Conservation (phyloP, 2,329 filamentous ascomycete genomes). For the Lasiodiplodia citricola region DNA sequence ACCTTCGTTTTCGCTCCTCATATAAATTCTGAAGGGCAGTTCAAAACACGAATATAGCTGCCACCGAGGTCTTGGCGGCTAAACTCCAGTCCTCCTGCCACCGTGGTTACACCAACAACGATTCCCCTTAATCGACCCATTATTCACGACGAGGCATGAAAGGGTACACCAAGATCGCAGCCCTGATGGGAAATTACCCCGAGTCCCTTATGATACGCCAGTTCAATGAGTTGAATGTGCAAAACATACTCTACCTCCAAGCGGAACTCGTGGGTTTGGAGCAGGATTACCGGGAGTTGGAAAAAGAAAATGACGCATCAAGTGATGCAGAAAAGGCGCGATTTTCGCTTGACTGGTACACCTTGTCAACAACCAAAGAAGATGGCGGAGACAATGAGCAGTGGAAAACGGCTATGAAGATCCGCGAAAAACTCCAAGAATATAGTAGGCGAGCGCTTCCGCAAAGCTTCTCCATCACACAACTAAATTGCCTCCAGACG, state of each 20-base stretch:
- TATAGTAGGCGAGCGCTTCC: conserved; percentile 2
- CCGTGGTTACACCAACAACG: too few species aligned
- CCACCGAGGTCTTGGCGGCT: too few species aligned
- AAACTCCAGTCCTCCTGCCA: too few species aligned
- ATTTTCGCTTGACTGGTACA: background rate
- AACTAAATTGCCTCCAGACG: background rate
- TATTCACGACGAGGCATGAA: background rate
- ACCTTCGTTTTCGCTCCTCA: too few species aligned
- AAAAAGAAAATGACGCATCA: conserved; percentile 19
- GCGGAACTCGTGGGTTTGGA: conserved; percentile 6
- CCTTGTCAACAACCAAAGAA: background rate
- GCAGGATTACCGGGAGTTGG: conserved; percentile 24
- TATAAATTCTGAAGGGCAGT: too few species aligned
- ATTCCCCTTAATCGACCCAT: too few species aligned
- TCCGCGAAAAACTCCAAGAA: background rate
- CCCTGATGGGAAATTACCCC: background rate
- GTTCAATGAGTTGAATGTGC: background rate
- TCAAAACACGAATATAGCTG: too few species aligned
- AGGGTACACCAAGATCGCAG: conserved; percentile 24
- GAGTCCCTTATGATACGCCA: conserved; percentile 6
- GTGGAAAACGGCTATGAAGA: background rate
- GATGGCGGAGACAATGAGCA: conserved; percentile 7
- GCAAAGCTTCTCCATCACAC: background rate
- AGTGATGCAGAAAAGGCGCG: conserved; percentile 11
- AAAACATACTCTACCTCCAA: conserved; percentile 13